A percentile compares a stretch with the other conserved stretches of the same genome.
phyloP scores from a whole-genome alignment of 768 basidiomycete genomes.

The Chalciporus chontae region DNA sequence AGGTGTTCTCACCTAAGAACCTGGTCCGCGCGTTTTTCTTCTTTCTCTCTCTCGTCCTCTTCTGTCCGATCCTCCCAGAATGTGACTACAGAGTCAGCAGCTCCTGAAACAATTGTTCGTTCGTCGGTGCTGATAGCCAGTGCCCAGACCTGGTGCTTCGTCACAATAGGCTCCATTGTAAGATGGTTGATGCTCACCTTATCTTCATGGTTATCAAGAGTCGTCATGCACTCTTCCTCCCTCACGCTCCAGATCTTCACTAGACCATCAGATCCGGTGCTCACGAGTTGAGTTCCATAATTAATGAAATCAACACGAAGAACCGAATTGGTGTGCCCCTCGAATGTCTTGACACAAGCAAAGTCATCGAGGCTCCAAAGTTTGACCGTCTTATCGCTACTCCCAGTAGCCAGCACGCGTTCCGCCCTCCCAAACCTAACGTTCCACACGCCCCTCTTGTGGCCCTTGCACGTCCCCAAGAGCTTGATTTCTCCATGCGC shows the following conservation, averaged over 20 bases:
- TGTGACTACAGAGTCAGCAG: constrained; percentile 93
- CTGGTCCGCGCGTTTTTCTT: constrained; percentile 63
- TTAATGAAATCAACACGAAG: constrained; percentile 89
- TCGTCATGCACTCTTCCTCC: constrained; percentile 82
- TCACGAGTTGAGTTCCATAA: constrained; percentile 80
- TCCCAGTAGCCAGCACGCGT: constrained; percentile 85
- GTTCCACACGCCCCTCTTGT: constrained; percentile 95
- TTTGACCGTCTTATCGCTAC: constrained; percentile 92
- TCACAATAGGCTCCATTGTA: background rate
- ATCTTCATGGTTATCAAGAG: constrained; percentile 96
- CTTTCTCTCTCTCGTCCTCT: constrained; percentile 72
- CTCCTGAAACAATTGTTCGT: constrained; percentile 83
- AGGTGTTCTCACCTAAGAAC: constrained; percentile 69
- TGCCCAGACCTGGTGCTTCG: constrained; percentile 83
- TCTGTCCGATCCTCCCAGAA: constrained; percentile 97
- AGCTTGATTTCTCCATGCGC: constrained; percentile 69
- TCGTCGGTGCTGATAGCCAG: constrained; percentile 81
- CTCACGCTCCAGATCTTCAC: constrained; percentile 94
- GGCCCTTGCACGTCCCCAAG: constrained; percentile 89
- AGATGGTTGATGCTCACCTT: constrained; percentile 54
- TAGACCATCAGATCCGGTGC: constrained; percentile 88
- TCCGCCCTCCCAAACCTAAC: constrained; percentile 86
- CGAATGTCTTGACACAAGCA: constrained; percentile 92
- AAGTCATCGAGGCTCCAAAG: constrained; percentile 94
- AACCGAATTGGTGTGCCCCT: constrained; percentile 97